A percentile compares a stretch with the other conserved stretches of the same genome.
These are phyloP conservation scores for Ulvella scutata DNA, from an alignment of 139 green algal species.

Conservation along the genomic window DNA sequence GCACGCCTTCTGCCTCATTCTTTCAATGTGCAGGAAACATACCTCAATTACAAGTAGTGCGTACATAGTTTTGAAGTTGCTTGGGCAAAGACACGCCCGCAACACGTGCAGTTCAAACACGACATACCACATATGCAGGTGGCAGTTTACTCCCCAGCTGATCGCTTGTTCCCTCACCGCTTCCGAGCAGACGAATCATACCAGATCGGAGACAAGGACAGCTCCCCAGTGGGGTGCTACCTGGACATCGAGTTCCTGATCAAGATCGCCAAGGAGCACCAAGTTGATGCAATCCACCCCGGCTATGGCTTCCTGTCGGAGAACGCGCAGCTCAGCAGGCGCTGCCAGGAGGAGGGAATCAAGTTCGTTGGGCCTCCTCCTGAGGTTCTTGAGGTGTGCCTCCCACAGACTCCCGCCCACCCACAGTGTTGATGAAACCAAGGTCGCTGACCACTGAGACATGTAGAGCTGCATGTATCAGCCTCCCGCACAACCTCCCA, in stretches of 20 bases:
- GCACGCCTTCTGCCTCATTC: too few relatives aligned
- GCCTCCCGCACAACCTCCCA: not conserved
- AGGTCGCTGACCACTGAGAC: too few relatives aligned
- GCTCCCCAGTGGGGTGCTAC: conserved; percentile 65
- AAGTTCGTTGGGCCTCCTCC: conserved; percentile 72
- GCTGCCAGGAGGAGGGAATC: conserved; percentile 75
- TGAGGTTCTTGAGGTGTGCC: conserved; percentile 57
- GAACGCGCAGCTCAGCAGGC: conserved; percentile 68
- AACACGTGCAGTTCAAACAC: too few relatives aligned
- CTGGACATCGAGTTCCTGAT: conserved; percentile 63
- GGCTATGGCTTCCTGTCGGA: conserved; percentile 74
- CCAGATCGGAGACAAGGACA: conserved; percentile 39
- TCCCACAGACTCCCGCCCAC: too few relatives aligned
- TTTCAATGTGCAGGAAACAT: too few relatives aligned
- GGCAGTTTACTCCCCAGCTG: conserved; percentile 73
- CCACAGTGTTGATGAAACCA: too few relatives aligned
- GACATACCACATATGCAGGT: too few relatives aligned
- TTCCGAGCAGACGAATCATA: conserved; percentile 92
- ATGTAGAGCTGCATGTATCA: too few relatives aligned
- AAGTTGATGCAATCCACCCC: conserved; percentile 86
- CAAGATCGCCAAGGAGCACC: conserved; percentile 58
- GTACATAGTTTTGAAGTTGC: too few relatives aligned
- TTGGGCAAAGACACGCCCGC: too few relatives aligned
- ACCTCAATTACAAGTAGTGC: too few relatives aligned
- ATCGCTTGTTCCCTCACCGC: conserved; percentile 73